Evolutionary conservation across 495 filamentous ascomycete species (phyloP).

Genomic region (Evernia prunastri): DNA sequence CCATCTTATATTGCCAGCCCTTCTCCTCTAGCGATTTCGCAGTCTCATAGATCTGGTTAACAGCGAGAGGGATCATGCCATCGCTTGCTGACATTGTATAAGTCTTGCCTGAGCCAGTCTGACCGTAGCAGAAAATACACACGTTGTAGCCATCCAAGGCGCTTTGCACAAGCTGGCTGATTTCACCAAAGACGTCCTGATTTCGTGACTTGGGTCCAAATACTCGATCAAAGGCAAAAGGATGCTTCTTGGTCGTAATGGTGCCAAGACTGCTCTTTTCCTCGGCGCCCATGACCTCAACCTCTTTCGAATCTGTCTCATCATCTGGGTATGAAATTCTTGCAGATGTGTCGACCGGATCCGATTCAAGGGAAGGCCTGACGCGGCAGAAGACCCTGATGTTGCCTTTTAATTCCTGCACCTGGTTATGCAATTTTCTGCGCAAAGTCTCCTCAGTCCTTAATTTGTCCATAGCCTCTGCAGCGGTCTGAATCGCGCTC

Average conservation of each 20-base stretch:
- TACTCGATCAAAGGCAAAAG: conserved; percentile 90
- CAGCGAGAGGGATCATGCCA: conserved; percentile 93
- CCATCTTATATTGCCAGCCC: conserved; percentile 91
- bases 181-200: conserved; percentile 87
- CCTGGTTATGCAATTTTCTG: conserved; percentile 91
- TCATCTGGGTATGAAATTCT: conserved; percentile 72
- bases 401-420: conserved; percentile 98
- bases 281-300: conserved; percentile 73
- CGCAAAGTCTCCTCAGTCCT: conserved; percentile 86
- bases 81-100: conserved; percentile 89
- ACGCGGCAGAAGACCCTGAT: conserved; percentile 98
- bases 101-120: conserved; percentile 95
- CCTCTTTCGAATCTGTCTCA: conserved; percentile 72
- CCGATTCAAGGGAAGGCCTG: conserved; percentile 61
- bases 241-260: conserved; percentile 64
- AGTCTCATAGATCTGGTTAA: conserved; percentile 86
- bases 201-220: conserved; percentile 76
- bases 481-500: conserved; percentile 62
- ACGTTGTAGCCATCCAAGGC: conserved; percentile 98
- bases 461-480: conserved; percentile 70
- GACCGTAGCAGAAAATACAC: conserved; percentile 98
- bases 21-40: conserved; percentile 76
- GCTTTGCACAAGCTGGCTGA: conserved; percentile 93
- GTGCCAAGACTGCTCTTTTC: conserved; percentile 78
- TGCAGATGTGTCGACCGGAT: conserved; percentile 52